phyloP scores from a whole-genome alignment of 1,284 basidiomycete genomes.

The Malassezia psittaci region DNA sequence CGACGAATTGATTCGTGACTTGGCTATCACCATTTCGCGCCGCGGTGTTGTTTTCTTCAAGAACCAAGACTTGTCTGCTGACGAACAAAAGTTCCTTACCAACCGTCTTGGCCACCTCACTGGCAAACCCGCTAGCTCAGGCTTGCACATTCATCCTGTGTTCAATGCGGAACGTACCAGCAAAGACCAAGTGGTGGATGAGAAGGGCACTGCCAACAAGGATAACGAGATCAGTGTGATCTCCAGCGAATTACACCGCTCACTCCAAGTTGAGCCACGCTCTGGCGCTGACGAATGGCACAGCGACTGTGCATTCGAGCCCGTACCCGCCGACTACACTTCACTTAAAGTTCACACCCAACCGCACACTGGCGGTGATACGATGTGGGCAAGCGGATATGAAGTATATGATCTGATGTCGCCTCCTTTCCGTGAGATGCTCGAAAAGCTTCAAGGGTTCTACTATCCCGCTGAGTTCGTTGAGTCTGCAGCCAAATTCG shows the following conservation, averaged over 20 bases:
- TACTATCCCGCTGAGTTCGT: constrained; percentile 20
- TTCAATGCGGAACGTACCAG: constrained; percentile 52
- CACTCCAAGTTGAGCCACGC: constrained; percentile 1
- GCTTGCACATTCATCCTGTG: constrained; percentile 60
- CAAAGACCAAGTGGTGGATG: constrained; percentile 12
- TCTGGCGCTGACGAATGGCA: constrained; percentile 18
- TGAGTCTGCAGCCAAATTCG: constrained; percentile 21
- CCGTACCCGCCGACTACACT: constrained; percentile 58
- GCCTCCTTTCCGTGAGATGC: constrained; percentile 54
- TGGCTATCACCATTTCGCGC: constrained; percentile 55
- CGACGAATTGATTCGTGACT: constrained; percentile 52
- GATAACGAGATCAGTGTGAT: constrained; percentile 38
- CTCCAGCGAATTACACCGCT: constrained; percentile 11
- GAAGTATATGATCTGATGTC: constrained; percentile 60
- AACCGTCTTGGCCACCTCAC: constrained; percentile 54
- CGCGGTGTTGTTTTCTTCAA: constrained; percentile 66
- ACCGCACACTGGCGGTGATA: constrained; percentile 29
- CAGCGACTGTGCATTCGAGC: constrained; percentile 63
- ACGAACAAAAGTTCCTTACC: constrained; percentile 52
- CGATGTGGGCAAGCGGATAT: constrained; percentile 53
- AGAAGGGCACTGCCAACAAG: constrained; percentile 19
- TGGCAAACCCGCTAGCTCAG: constrained; percentile 55
- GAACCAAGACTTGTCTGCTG: constrained; percentile 52
- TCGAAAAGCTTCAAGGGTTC: constrained; percentile 49
- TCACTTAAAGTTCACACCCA: constrained; percentile 33